These are phyloP conservation scores for Fonsecaea erecta DNA, from an alignment of 2,329 filamentous ascomycete genomes.

Conservation along the genomic window DNA sequence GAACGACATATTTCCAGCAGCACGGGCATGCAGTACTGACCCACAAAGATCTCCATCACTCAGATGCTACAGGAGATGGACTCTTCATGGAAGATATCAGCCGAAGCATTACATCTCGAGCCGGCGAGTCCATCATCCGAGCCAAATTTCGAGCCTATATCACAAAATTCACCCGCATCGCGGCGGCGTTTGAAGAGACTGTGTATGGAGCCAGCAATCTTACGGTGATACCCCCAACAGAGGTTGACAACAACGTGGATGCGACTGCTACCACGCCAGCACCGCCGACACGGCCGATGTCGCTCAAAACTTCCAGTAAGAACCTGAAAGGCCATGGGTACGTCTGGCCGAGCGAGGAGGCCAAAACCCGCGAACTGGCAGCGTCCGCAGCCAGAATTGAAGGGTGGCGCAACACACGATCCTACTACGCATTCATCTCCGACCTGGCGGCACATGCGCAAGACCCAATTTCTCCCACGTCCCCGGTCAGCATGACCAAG, in stretches of 20 bases:
- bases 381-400: constrained; percentile 93
- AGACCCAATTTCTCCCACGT: constrained; percentile 48
- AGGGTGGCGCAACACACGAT: constrained; percentile 93
- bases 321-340: constrained; percentile 81
- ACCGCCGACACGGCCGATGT: constrained; percentile 28
- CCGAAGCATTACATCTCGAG: constrained; percentile 79
- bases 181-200: constrained; percentile 91
- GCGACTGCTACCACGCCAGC: constrained; percentile 38
- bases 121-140: constrained; percentile 86
- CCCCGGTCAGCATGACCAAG: constrained; percentile 56
- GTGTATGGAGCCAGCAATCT: constrained; percentile 93
- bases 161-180: constrained; percentile 88
- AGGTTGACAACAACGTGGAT: constrained; percentile 57
- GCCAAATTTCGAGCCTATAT: constrained; percentile 95
- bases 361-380: constrained; percentile 82
- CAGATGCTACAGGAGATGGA: constrained; percentile 81
- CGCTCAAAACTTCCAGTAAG: constrained; percentile 30
- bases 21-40: constrained; percentile 59
- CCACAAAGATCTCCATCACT: constrained; percentile 38
- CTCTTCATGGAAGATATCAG: constrained; percentile 87
- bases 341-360: constrained; percentile 84
- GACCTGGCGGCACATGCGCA: constrained; percentile 51
- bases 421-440: constrained; percentile 94
- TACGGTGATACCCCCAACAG: constrained; percentile 75
- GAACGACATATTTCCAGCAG: constrained; percentile 84